Evolutionary conservation across 768 basidiomycete species (phyloP), one percentile per base, ranked within the genome.

Genomic region (Serendipita vermifera): DNA sequence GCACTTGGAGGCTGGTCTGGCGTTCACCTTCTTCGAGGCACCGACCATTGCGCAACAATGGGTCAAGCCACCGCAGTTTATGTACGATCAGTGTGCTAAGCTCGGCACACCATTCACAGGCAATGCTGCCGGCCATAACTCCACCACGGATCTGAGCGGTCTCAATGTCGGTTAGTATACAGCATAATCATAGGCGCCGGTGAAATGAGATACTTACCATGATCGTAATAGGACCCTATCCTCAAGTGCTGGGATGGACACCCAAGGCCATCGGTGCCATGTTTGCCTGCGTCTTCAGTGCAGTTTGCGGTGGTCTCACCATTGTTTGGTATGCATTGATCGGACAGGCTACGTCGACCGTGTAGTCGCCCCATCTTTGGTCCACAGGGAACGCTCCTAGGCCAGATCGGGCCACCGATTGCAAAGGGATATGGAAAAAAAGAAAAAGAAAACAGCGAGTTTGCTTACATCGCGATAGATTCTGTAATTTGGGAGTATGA

Each of bases 271-370:
- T 87, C 55, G 76, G 77, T 36, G 87, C 87, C 35, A 83, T 88
- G 84, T 71, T 76, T 2, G 87, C 82, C 68, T 84, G 70, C 64
- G 82, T 97, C 33, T 69, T 97, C 55, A 78, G 87, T 1, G 92
- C 89, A 1, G 71, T 87, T 13, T 59, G 94, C 35, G 94, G 94
- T 0, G 86, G 96, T 82, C 59, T 72, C 5, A 76, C 80, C 1
- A 87, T 94, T 29, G 71, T 81, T 35, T 98, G 92, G 90, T 98
- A 98, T 69, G 71, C 83, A 33, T 71, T 81, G 41, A 87, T 88
- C n/a, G 80, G 78, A 3, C 70, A 70, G 57, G 72, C 87, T 58
- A 77, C 83, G 40, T n/a, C n/a, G n/a, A n/a, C n/a, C n/a, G n/a
- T n/a, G n/a, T n/a, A n/a, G n/a, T n/a, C n/a, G n/a, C n/a, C n/a